phyloP scores from a whole-genome alignment of 1,139 yeast genomes.

The Suhomyces ambrosiae region DNA sequence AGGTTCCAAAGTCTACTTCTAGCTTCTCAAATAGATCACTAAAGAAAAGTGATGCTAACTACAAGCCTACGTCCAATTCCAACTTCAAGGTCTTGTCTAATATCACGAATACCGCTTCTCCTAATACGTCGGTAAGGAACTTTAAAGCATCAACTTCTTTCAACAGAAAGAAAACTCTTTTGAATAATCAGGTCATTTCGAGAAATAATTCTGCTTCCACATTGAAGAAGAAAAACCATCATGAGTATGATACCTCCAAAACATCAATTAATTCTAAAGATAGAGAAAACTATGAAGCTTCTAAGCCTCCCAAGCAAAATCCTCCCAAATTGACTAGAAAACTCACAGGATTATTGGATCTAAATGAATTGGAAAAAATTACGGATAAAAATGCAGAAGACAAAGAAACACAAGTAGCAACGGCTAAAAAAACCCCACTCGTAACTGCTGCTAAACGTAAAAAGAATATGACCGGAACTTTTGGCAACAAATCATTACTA shows the following conservation, averaged over 20 bases:
- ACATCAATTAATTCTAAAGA: slow-evolving; percentile 4
- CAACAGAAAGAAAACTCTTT: slow-evolving; percentile 37
- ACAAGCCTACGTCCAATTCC: slow-evolving; percentile 8
- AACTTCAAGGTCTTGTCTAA: slow-evolving; percentile 27
- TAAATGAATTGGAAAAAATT: slow-evolving; percentile 16
- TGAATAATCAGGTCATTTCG: slow-evolving; percentile 31
- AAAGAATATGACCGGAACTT: slow-evolving; percentile 11
- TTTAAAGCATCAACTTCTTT: slow-evolving; percentile 46
- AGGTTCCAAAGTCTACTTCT: slow-evolving; percentile 27
- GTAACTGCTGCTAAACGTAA: slow-evolving; percentile 7
- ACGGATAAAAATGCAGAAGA: slow-evolving; percentile 5
- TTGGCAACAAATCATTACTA: slow-evolving; percentile 27
- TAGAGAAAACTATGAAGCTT: not conserved
- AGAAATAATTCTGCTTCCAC: slow-evolving; percentile 22
- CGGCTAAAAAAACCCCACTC: not conserved
- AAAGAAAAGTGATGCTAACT: slow-evolving; percentile 10
- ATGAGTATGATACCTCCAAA: slow-evolving; percentile 5
- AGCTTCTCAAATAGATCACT: slow-evolving; percentile 22
- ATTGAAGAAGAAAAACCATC: slow-evolving; percentile 8
- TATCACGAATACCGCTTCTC: slow-evolving; percentile 30
- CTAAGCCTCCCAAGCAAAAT: slow-evolving; percentile 19
- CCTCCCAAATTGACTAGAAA: slow-evolving; percentile 27
- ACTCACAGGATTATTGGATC: slow-evolving; percentile 27
- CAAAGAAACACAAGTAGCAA: not conserved
- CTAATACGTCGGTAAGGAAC: slow-evolving; percentile 20